Evolutionary conservation across 306 rosid genomes (phyloP).

Genomic region (Alnus glutinosa): DNA sequence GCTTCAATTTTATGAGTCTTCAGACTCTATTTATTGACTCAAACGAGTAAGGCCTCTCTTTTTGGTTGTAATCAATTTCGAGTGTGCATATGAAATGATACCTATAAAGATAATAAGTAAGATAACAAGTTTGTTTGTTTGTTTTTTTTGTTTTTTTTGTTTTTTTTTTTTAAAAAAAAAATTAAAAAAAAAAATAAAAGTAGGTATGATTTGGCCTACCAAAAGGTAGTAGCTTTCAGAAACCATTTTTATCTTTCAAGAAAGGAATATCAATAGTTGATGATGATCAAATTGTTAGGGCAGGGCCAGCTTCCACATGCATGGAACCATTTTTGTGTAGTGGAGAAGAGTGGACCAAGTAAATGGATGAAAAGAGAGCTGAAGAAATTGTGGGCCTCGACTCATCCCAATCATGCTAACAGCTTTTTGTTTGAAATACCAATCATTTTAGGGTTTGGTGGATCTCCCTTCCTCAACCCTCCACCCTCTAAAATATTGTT

Average conservation of each 20-base stretch:
- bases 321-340: neutral
- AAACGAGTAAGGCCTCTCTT: no score
- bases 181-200: neutral
- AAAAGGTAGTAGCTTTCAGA: neutral
- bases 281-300: neutral
- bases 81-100: no score
- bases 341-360: constrained; percentile 4
- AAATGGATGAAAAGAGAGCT: neutral
- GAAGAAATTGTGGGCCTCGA: neutral
- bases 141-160: no score
- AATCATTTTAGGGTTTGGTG: neutral
- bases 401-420: neutral
- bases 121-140: no score
- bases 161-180: no score
- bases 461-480: neutral
- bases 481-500: neutral
- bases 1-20: no score
- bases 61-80: no score
- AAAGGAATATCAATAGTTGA: neutral
- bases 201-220: neutral
- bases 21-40: no score
- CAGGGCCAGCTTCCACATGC: neutral
- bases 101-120: no score
- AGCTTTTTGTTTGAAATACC: neutral
- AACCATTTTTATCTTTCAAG: neutral